A percentile compares a stretch with the other conserved stretches of the same genome.
Evolutionary conservation across 192 early-diverging fungal species (phyloP).

Genomic region (Thoreauomyces humboldtii): DNA sequence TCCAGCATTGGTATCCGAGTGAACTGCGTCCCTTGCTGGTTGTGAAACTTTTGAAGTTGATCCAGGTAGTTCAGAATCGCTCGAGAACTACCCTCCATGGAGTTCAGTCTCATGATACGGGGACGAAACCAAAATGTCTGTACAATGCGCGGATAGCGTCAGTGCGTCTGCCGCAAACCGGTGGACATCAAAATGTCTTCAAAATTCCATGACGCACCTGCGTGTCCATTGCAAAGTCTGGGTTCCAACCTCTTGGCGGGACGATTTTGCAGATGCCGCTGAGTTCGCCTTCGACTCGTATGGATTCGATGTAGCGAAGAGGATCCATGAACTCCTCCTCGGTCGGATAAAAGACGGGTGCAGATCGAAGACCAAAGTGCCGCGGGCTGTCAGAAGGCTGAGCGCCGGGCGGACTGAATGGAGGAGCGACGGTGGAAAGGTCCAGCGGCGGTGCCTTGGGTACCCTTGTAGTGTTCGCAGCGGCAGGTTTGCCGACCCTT

Average conservation of each 20-base stretch:
- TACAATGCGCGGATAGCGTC: too few relatives aligned
- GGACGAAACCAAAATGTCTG: constrained; percentile 87
- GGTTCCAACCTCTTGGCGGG: constrained; percentile 82
- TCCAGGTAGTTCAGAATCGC: constrained; percentile 87
- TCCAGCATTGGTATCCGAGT: constrained; percentile 79
- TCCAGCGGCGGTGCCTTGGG: constrained; percentile 28
- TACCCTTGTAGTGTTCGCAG: neutral
- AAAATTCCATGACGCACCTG: constrained; percentile 60
- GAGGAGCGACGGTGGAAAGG: constrained; percentile 18
- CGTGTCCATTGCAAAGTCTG: constrained; percentile 79
- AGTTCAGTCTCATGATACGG: constrained; percentile 86
- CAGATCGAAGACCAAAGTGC: constrained; percentile 70
- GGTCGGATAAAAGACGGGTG: constrained; percentile 80
- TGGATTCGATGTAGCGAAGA: constrained; percentile 78
- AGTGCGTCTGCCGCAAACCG: too few relatives aligned
- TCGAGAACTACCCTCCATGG: constrained; percentile 85
- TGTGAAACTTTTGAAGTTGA: constrained; percentile 87
- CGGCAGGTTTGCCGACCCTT: neutral
- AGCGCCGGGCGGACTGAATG: constrained; percentile 14
- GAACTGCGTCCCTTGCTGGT: constrained; percentile 70
- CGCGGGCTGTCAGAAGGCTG: neutral
- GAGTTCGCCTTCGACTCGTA: constrained; percentile 70
- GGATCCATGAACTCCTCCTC: constrained; percentile 80
- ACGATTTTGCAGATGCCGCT: constrained; percentile 92
- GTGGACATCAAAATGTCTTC: too few relatives aligned